Conservation (phyloP, 2,329 filamentous ascomycete genomes). For the Alternaria hordeiaustralica region DNA sequence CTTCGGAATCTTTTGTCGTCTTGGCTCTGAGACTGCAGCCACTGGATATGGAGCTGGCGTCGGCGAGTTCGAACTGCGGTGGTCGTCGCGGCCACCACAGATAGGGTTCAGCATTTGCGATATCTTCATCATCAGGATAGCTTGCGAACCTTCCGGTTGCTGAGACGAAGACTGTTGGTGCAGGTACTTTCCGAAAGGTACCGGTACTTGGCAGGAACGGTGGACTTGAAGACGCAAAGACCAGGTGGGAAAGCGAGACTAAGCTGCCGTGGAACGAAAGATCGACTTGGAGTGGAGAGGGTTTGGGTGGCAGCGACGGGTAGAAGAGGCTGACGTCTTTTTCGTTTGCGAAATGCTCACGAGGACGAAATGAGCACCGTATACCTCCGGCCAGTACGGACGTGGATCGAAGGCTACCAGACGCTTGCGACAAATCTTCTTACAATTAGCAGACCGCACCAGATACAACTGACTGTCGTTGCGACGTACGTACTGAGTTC, state of each 20-base stretch:
- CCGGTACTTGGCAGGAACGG: slow-evolving; percentile 19
- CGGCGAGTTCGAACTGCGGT: slow-evolving; percentile 22
- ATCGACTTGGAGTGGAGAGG: slow-evolving; percentile 17
- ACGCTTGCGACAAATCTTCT: slow-evolving; percentile 2
- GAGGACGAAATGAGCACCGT: slow-evolving; percentile 33
- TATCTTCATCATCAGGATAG: slow-evolving; percentile 46
- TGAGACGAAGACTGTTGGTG: not conserved
- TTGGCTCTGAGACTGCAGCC: slow-evolving; percentile 20
- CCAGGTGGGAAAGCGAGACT: slow-evolving; percentile 17
- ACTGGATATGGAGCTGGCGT: slow-evolving; percentile 12
- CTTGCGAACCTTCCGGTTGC: not conserved
- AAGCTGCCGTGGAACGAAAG: slow-evolving; percentile 33
- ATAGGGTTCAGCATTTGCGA: slow-evolving; percentile 50
- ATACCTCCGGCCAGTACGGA: slow-evolving; percentile 27
- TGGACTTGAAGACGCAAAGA: slow-evolving; percentile 25
- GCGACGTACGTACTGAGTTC: slow-evolving; percentile 22
- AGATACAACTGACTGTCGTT: not conserved
- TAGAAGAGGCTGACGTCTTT: slow-evolving; percentile 23
- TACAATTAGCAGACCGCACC: slow-evolving; percentile 8
- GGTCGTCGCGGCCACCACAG: slow-evolving; percentile 22
- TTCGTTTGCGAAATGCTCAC: slow-evolving; percentile 43
- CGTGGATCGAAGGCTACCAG: slow-evolving; percentile 7
- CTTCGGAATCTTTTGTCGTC: slow-evolving; percentile 67
- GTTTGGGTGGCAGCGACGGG: slow-evolving; percentile 26
- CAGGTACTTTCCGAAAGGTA: slow-evolving; percentile 20